Evolutionary conservation across 202 grass and related monocot genomes (phyloP).

Genomic region (Hordeum pubiflorum): DNA sequence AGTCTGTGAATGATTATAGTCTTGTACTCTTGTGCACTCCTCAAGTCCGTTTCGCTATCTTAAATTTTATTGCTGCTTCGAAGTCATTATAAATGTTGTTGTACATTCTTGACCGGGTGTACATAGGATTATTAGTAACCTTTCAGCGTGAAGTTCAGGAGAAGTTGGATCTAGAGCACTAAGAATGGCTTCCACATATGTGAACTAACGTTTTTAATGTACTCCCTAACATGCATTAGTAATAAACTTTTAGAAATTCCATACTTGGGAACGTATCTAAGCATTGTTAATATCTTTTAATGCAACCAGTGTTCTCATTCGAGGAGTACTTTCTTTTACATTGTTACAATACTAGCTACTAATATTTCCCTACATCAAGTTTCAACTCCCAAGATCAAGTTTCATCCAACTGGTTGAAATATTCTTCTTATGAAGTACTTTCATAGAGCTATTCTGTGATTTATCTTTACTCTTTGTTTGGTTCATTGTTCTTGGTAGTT

Average conservation of each 20-base stretch:
- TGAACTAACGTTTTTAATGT: neutral
- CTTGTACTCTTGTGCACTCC: neutral
- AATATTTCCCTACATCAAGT: neutral
- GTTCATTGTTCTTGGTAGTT: neutral
- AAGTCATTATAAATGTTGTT: neutral
- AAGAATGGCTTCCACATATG: neutral
- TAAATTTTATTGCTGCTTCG: too few species aligned
- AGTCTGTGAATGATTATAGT: neutral
- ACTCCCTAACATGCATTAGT: neutral
- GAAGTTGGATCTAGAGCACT: neutral
- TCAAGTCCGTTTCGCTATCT: too few species aligned
- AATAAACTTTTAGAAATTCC: neutral
- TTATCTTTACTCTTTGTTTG: neutral
- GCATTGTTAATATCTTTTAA: neutral
- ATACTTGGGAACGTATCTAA: neutral
- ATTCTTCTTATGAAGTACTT: neutral
- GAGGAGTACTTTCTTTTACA: neutral
- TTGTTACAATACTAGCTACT: neutral
- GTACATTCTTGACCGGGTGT: neutral
- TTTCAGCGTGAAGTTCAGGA: neutral
- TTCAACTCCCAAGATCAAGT: neutral
- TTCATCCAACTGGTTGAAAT: neutral
- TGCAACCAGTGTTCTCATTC: neutral
- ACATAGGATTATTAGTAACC: neutral
- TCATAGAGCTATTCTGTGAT: neutral